Evolutionary conservation across 306 rosid species (phyloP).

Genomic region (Leucaena leucocephala): DNA sequence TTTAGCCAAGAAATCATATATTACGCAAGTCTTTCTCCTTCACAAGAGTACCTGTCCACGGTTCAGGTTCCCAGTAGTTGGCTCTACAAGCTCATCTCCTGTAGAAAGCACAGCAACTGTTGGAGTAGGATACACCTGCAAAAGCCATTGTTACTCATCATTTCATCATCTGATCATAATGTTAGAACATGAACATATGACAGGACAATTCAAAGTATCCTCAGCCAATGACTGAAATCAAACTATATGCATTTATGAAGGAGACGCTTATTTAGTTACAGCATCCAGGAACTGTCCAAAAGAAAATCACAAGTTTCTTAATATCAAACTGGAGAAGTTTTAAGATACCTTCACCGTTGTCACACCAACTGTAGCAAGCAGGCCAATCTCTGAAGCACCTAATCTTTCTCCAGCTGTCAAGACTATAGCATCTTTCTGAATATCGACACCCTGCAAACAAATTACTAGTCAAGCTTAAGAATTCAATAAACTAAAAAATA

Average conservation of each 20-base stretch:
- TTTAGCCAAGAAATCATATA: constrained; percentile 6
- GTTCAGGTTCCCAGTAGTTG: constrained; percentile 54
- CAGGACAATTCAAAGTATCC: constrained; percentile 14
- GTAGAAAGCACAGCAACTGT: constrained; percentile 84
- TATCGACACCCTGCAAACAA: constrained; percentile 71
- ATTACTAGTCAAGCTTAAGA: constrained; percentile 32
- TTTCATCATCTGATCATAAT: neutral
- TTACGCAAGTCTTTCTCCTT: neutral
- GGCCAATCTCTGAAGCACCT: constrained; percentile 88
- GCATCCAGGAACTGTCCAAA: neutral
- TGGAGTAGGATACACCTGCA: constrained; percentile 80
- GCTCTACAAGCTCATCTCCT: constrained; percentile 93
- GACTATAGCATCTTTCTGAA: constrained; percentile 68
- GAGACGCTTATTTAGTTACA: constrained; percentile 29
- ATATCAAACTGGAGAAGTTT: constrained; percentile 21
- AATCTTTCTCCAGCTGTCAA: constrained; percentile 78
- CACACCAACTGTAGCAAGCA: constrained; percentile 90
- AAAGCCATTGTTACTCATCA: constrained; percentile 34
- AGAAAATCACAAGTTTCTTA: constrained; percentile 8
- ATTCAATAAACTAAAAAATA: neutral
- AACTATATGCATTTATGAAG: neutral
- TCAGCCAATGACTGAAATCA: constrained; percentile 10
- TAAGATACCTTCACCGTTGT: constrained; percentile 69
- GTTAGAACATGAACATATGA: neutral
- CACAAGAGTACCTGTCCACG: constrained; percentile 79